Conservation (phyloP, 2,329 filamentous ascomycete genomes). For the Colletotrichum orchidophilum region DNA sequence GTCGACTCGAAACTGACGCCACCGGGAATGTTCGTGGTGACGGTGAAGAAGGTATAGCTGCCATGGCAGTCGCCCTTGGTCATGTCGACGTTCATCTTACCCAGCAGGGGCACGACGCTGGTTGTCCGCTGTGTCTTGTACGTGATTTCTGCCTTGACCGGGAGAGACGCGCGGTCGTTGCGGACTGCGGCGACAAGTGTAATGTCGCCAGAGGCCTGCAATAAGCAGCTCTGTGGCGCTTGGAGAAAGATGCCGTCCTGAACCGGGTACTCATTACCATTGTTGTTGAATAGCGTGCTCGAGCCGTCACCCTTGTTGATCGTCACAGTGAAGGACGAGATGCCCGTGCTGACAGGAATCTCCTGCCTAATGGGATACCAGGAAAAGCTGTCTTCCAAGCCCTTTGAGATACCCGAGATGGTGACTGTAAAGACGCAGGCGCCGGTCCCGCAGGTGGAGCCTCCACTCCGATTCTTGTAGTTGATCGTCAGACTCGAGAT, state of each 20-base stretch:
- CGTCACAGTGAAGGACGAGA: constrained; percentile 68
- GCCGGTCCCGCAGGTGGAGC: constrained; percentile 51
- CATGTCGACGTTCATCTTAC: constrained; percentile 50
- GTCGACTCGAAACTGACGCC: constrained; percentile 54
- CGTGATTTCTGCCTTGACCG: constrained; percentile 52
- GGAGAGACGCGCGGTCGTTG: constrained; percentile 54
- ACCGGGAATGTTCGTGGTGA: constrained; percentile 54
- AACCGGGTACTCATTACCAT: constrained; percentile 63
- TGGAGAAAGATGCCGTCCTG: constrained; percentile 66
- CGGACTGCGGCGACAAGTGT: constrained; percentile 59
- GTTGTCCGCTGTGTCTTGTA: constrained; percentile 51
- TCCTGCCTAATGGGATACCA: constrained; percentile 60
- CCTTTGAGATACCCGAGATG: constrained; percentile 58
- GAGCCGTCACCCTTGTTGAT: constrained; percentile 59
- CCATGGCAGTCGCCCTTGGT: constrained; percentile 55
- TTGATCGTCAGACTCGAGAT: constrained; percentile 60
- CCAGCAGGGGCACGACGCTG: constrained; percentile 54
- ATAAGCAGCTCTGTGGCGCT: constrained; percentile 64
- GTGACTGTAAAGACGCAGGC: constrained; percentile 56
- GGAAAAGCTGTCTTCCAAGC: constrained; percentile 69
- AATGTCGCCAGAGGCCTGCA: constrained; percentile 51
- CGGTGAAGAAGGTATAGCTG: constrained; percentile 58
- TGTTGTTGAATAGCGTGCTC: constrained; percentile 62
- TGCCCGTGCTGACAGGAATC: constrained; percentile 66
- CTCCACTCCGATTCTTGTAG: constrained; percentile 66